phyloP scores from a whole-genome alignment of 495 filamentous ascomycete genomes.

The Amorphotheca resinae region DNA sequence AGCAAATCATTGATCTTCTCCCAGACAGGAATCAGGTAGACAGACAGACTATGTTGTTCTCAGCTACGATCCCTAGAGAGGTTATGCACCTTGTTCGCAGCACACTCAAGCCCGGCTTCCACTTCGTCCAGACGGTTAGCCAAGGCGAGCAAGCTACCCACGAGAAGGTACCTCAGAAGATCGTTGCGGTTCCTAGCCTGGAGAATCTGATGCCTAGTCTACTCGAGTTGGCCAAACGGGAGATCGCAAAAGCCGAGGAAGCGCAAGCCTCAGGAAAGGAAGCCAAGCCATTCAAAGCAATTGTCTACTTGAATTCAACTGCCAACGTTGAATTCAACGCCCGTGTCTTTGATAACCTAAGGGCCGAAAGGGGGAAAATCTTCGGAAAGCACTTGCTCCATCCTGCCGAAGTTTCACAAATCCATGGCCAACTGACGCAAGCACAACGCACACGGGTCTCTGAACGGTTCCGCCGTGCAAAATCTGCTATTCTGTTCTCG shows the following conservation, averaged over 20 bases:
- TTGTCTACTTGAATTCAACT: constrained; percentile 78
- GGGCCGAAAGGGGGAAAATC: constrained; percentile 12
- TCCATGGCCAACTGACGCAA: constrained; percentile 75
- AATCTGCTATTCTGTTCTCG: constrained; percentile 67
- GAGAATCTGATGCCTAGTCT: constrained; percentile 70
- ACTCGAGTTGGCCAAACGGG: constrained; percentile 56
- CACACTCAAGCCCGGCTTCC: constrained; percentile 60
- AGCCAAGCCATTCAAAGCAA: constrained; percentile 73
- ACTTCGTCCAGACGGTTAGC: constrained; percentile 72
- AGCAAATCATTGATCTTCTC: constrained; percentile 51
- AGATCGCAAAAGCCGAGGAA: constrained; percentile 27
- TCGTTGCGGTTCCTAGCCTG: constrained; percentile 48
- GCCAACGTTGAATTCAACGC: constrained; percentile 52
- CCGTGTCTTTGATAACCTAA: constrained; percentile 45
- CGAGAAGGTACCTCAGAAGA: constrained; percentile 65
- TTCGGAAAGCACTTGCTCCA: constrained; percentile 30
- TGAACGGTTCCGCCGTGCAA: constrained; percentile 50
- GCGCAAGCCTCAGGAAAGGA: constrained; percentile 13
- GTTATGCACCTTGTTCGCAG: constrained; percentile 60
- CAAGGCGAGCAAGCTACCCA: constrained; percentile 77
- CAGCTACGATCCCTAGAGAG: constrained; percentile 76
- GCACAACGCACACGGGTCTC: constrained; percentile 49
- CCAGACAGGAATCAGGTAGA: constrained; percentile 45
- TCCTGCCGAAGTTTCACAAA: constrained; percentile 43
- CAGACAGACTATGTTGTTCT: constrained; percentile 86